Evolutionary conservation across 2,329 filamentous ascomycete genomes (phyloP).

Genomic region (Moelleriella libera): DNA sequence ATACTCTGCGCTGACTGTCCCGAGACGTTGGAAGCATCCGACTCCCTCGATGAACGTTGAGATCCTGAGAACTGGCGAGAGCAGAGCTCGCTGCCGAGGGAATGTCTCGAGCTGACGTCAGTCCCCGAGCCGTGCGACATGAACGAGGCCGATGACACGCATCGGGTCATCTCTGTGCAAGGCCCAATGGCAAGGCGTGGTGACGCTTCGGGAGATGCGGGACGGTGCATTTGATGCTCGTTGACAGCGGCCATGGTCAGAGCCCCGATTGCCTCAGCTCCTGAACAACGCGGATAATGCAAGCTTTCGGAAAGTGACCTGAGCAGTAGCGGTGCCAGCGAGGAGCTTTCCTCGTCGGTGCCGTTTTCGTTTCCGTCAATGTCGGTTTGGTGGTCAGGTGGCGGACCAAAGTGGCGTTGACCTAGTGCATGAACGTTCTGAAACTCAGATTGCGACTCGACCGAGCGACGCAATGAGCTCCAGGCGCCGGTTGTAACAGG

Average conservation of each 20-base stretch:
- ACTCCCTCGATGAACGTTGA: constrained; percentile 29
- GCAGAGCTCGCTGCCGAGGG: constrained; percentile 36
- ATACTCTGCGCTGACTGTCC: constrained; percentile 33
- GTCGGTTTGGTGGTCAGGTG: background rate
- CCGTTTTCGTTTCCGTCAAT: background rate
- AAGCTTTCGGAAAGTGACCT: background rate
- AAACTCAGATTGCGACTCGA: constrained; percentile 4
- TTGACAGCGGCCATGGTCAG: constrained; percentile 19
- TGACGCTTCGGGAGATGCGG: constrained; percentile 42
- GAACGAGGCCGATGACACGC: constrained; percentile 48
- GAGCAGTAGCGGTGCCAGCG: background rate
- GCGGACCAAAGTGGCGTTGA: constrained; percentile 1
- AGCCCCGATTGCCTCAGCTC: background rate
- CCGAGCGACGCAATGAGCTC: constrained; percentile 3
- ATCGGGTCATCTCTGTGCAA: constrained; percentile 45
- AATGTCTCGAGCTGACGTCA: constrained; percentile 35
- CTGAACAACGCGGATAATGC: background rate
- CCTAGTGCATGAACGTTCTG: constrained; percentile 2
- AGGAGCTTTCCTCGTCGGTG: background rate
- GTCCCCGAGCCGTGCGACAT: constrained; percentile 41
- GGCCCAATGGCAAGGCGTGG: constrained; percentile 50
- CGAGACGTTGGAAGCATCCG: constrained; percentile 24
- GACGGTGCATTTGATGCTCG: constrained; percentile 13
- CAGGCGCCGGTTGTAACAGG: background rate
- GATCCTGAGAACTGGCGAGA: constrained; percentile 51